These are phyloP conservation scores for Monosporascus sp. DNA, from an alignment of 2,329 filamentous ascomycete genomes.

Conservation along the genomic window DNA sequence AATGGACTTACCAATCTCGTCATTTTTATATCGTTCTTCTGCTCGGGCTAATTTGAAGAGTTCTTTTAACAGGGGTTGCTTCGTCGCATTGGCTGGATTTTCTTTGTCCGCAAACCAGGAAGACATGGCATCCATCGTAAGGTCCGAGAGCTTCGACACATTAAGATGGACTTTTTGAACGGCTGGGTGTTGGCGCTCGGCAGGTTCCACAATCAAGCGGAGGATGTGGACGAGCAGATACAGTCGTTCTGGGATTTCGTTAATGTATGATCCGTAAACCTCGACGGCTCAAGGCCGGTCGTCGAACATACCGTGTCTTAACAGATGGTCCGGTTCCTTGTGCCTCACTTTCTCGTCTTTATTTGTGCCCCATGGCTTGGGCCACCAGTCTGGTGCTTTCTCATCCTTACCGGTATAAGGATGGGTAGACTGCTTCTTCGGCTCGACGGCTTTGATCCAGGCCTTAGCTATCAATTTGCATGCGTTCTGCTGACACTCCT, in stretches of 20 bases:
- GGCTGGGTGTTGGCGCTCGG: slow-evolving; percentile 42
- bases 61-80: slow-evolving; percentile 52
- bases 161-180: slow-evolving; percentile 49
- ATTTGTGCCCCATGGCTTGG: slow-evolving; percentile 46
- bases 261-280: slow-evolving; percentile 2
- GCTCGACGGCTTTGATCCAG: slow-evolving; percentile 70
- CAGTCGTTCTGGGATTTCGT: slow-evolving; percentile 45
- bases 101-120: slow-evolving; percentile 55
- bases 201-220: slow-evolving; percentile 49
- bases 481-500: slow-evolving; percentile 62
- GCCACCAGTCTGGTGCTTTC: slow-evolving; percentile 64
- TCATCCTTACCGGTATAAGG: slow-evolving; percentile 64
- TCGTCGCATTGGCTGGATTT: slow-evolving; percentile 45
- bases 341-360: slow-evolving; percentile 56
- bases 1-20: slow-evolving; percentile 48
- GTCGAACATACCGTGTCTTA: slow-evolving; percentile 52
- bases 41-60: slow-evolving; percentile 56
- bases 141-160: slow-evolving; percentile 52
- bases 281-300: slow-evolving; percentile 3
- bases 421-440: slow-evolving; percentile 70
- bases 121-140: slow-evolving; percentile 53
- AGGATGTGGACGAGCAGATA: slow-evolving; percentile 55
- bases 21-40: slow-evolving; percentile 51
- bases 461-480: slow-evolving; percentile 70
- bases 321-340: slow-evolving; percentile 69